Conservation (phyloP, 495 filamentous ascomycete genomes). For the Parathielavia appendiculata region DNA sequence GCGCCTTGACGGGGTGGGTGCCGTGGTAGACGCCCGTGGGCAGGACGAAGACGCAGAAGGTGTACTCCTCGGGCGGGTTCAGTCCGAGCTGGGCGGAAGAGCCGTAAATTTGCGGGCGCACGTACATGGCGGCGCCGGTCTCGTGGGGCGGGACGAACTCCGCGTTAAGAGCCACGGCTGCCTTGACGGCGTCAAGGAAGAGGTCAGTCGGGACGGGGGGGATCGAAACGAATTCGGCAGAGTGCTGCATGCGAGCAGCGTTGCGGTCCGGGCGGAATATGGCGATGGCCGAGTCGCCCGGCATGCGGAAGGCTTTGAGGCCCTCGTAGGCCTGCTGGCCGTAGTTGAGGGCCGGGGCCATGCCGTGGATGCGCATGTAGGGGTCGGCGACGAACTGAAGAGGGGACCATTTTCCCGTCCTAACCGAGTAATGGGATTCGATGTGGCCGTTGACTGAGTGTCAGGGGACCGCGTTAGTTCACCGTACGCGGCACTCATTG, state of each 20-base stretch:
- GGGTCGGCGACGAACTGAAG: slow-evolving; percentile 71
- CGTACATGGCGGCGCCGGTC: slow-evolving; percentile 82
- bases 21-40: slow-evolving; percentile 90
- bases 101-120: slow-evolving; percentile 82
- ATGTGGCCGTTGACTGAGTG: slow-evolving; percentile 68
- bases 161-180: slow-evolving; percentile 79
- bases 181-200: slow-evolving; percentile 67
- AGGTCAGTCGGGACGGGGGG: slow-evolving; percentile 66
- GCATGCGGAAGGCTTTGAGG: slow-evolving; percentile 81
- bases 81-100: slow-evolving; percentile 74
- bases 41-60: slow-evolving; percentile 75
- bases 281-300: slow-evolving; percentile 54
- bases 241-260: slow-evolving; percentile 73
- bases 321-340: slow-evolving; percentile 93
- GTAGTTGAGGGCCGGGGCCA: slow-evolving; percentile 88
- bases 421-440: slow-evolving; percentile 64
- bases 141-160: slow-evolving; percentile 80
- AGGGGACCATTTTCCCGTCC: slow-evolving; percentile 67
- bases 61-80: slow-evolving; percentile 81
- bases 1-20: slow-evolving; percentile 67
- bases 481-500: not conserved
- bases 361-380: slow-evolving; percentile 77
- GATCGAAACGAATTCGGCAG: slow-evolving; percentile 70
- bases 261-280: slow-evolving; percentile 80
- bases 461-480: not conserved